Percentiles rank a stretch among this genome's conserved stretches.
These are phyloP conservation scores for Cyphellophora europaea DNA, from an alignment of 2,329 filamentous ascomycete species.

Conservation along the genomic window DNA sequence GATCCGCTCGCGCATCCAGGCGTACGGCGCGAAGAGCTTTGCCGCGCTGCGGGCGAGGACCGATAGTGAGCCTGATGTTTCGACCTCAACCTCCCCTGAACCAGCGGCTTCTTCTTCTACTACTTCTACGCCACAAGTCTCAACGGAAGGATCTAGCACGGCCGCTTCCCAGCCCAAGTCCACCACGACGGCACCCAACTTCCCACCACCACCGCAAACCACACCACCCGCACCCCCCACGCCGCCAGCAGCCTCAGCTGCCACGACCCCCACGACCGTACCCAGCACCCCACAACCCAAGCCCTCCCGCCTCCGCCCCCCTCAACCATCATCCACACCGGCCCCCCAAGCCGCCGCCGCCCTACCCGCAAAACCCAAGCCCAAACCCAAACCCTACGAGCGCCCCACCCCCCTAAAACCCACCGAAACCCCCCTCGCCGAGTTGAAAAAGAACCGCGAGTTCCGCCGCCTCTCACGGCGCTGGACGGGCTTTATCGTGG, in stretches of 20 bases:
- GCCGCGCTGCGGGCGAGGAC: background rate
- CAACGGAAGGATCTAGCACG: background rate
- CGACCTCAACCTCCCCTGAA: background rate
- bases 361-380: too few species aligned
- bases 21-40: conserved; percentile 1
- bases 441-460: conserved; percentile 11
- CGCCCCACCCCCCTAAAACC: conserved; percentile 7
- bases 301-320: background rate
- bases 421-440: conserved; percentile 8
- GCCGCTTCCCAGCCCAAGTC: background rate
- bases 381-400: too few species aligned
- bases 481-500: conserved; percentile 14
- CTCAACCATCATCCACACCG: too few species aligned
- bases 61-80: too few species aligned
- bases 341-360: too few species aligned
- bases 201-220: too few species aligned
- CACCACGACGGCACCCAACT: background rate
- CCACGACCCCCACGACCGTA: background rate
- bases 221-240: too few species aligned
- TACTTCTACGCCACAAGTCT: background rate
- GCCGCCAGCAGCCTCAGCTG: background rate
- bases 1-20: background rate
- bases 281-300: background rate
- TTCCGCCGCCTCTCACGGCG: conserved; percentile 8
- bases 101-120: background rate